Percentiles rank a stretch among this genome's conserved stretches.
Conservation (phyloP, 2,329 filamentous ascomycete species). For the Cladophialophora immunda region DNA sequence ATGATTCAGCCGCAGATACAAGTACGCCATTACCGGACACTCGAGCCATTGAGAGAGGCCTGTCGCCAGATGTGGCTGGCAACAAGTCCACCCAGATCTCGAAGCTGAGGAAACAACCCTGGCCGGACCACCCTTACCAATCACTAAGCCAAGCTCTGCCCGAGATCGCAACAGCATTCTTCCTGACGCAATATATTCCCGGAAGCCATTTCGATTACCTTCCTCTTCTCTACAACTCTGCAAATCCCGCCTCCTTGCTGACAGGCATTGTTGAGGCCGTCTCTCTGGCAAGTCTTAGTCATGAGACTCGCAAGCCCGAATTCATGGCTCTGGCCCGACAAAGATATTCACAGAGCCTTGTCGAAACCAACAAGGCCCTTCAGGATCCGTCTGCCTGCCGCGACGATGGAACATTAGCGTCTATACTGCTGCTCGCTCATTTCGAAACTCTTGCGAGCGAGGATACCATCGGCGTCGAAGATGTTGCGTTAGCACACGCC, state of each 20-base stretch:
- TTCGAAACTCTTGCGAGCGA: conserved; percentile 25
- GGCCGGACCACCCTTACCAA: background rate
- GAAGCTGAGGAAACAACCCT: background rate
- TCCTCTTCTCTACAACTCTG: conserved; percentile 15
- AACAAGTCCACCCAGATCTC: background rate
- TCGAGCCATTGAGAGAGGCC: background rate
- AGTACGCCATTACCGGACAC: background rate
- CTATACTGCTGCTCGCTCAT: conserved; percentile 27
- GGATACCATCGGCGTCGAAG: background rate
- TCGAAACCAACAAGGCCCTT: conserved; percentile 24
- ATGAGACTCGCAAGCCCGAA: conserved; percentile 16
- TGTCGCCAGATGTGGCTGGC: background rate
- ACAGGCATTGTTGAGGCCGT: conserved; percentile 15
- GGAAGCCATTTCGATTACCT: conserved; percentile 33
- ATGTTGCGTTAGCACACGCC: background rate
- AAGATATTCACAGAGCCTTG: conserved; percentile 17
- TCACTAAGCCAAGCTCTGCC: conserved; percentile 8
- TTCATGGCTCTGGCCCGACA: conserved; percentile 20
- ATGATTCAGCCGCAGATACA: background rate
- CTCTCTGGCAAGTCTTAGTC: conserved; percentile 22
- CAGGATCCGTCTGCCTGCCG: conserved; percentile 4
- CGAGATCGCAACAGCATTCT: conserved; percentile 26
- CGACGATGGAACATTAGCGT: conserved; percentile 20
- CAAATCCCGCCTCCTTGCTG: conserved; percentile 6
- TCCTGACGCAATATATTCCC: conserved; percentile 23